phyloP scores from a whole-genome alignment of 768 basidiomycete genomes.

The Kwoniella pini region DNA sequence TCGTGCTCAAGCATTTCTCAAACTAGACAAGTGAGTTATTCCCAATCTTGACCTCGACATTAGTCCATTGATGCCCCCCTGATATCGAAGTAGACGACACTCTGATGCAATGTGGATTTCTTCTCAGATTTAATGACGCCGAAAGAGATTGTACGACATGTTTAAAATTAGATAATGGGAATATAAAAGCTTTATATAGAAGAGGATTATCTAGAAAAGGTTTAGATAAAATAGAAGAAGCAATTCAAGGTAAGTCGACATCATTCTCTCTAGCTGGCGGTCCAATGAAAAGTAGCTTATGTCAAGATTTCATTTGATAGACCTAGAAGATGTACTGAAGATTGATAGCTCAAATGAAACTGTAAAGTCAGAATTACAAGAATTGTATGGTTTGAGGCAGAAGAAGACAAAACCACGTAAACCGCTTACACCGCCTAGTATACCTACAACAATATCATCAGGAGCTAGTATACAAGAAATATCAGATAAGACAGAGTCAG shows the following conservation, averaged over 20 bases:
- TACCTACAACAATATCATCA: slow-evolving; percentile 2
- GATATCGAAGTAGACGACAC: not conserved
- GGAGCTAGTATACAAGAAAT: slow-evolving; percentile 12
- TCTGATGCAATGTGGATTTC: slow-evolving; percentile 1
- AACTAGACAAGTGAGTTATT: slow-evolving; percentile 85
- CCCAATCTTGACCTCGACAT: too few species aligned
- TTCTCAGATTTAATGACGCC: slow-evolving; percentile 69
- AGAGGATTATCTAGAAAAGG: slow-evolving; percentile 70
- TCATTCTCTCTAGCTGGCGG: not conserved
- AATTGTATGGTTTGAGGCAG: slow-evolving; percentile 51
- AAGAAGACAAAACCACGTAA: slow-evolving; percentile 1
- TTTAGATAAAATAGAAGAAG: slow-evolving; percentile 62
- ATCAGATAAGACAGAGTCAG: not conserved
- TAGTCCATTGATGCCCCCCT: too few species aligned
- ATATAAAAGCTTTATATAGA: slow-evolving; percentile 78
- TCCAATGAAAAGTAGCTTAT: too few species aligned
- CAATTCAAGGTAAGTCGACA: slow-evolving; percentile 62
- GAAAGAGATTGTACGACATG: slow-evolving; percentile 75
- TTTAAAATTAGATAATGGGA: slow-evolving; percentile 61
- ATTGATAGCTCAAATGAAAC: slow-evolving; percentile 68
- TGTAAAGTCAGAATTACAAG: slow-evolving; percentile 66
- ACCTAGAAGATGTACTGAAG: slow-evolving; percentile 63
- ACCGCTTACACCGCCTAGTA: slow-evolving; percentile 15
- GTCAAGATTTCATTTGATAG: slow-evolving; percentile 56
- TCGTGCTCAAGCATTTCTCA: slow-evolving; percentile 87